Conservation (phyloP, 2,329 filamentous ascomycete species). For the Aureobasidium zeae region DNA sequence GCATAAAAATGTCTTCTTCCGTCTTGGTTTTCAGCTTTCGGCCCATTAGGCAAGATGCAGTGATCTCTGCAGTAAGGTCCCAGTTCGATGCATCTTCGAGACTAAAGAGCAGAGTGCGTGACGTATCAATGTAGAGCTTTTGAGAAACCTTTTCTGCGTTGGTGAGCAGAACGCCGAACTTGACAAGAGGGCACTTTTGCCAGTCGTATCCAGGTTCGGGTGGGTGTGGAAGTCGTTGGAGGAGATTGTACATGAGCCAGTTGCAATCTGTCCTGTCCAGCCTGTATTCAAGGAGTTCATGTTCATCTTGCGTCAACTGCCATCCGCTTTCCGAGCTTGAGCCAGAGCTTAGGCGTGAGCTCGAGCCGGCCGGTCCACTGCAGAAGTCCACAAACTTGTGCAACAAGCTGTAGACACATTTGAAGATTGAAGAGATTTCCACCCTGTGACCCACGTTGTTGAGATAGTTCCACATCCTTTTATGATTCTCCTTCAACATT, state of each 20-base stretch:
- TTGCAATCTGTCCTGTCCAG: too few species aligned
- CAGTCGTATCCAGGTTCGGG: too few species aligned
- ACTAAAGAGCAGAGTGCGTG: not conserved
- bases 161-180: not conserved
- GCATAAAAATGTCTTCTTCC: not conserved
- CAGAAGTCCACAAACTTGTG: constrained; percentile 1
- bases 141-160: not conserved
- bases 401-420: constrained; percentile 14
- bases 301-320: not conserved
- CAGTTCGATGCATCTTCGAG: not conserved
- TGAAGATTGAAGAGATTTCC: constrained; percentile 6
- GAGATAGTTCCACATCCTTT: not conserved
- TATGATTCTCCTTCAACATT: constrained; percentile 1
- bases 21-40: not conserved
- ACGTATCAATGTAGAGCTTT: not conserved
- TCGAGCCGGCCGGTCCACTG: not conserved
- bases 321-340: too few species aligned
- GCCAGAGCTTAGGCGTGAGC: too few species aligned
- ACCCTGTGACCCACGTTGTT: not conserved
- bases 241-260: too few species aligned
- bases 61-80: not conserved
- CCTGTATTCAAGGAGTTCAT: too few species aligned
- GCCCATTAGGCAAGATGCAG: not conserved
- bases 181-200: not conserved
- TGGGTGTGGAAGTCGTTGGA: too few species aligned